Conservation (phyloP, 805 yeast species). For the Hanseniaspora meyeri region DNA sequence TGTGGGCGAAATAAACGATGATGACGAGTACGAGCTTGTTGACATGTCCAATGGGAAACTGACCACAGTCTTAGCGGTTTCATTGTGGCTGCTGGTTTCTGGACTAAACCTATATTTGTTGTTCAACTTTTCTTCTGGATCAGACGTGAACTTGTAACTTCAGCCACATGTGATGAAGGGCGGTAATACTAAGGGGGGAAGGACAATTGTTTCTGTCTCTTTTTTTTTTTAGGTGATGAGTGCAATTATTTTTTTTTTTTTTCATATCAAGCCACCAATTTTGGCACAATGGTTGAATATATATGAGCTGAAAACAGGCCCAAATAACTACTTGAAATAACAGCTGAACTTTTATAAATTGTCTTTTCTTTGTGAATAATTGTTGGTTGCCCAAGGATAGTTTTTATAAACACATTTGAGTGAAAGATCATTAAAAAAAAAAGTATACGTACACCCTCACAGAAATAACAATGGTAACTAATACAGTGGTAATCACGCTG, state of each 20-base stretch:
- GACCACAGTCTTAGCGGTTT: slow-evolving; percentile 39
- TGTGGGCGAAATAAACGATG: neutral
- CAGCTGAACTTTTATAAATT: too few species aligned
- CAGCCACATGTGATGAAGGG: neutral
- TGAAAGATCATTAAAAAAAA: neutral
- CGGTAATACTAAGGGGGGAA: too few species aligned
- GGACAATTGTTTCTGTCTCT: neutral
- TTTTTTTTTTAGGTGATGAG: neutral
- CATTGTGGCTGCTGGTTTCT: slow-evolving; percentile 59
- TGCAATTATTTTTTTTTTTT: too few species aligned
- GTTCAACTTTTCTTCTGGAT: slow-evolving; percentile 36
- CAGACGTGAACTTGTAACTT: slow-evolving; percentile 29
- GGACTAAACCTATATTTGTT: slow-evolving; percentile 55
- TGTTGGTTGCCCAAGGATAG: too few species aligned
- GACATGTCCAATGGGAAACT: slow-evolving; percentile 36
- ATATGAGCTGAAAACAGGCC: too few species aligned
- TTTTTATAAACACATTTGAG: too few species aligned
- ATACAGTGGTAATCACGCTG: slow-evolving; percentile 5
- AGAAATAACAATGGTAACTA: neutral
- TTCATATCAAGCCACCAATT: too few species aligned
- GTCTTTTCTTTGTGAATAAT: too few species aligned
- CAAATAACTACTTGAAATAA: too few species aligned
- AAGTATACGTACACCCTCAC: neutral
- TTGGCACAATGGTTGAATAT: too few species aligned
- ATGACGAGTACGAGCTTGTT: slow-evolving; percentile 18